These are phyloP conservation scores for Globisporangium alternatum DNA, from an alignment of 352 stramenopile genomes.

Conservation along the genomic window DNA sequence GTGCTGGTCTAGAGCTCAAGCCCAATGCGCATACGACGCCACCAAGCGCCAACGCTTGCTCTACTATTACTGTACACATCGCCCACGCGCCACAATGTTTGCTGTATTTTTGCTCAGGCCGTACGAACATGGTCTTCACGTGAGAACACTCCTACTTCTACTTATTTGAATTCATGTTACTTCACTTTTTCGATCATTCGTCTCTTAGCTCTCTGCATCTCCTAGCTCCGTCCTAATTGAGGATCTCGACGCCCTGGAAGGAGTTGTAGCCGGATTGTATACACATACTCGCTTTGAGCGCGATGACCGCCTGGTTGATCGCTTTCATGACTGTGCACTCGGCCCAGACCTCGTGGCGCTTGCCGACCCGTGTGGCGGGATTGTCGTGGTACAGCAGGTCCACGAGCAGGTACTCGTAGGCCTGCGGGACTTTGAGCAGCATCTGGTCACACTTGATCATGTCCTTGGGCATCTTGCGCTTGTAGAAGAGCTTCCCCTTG, in stretches of 20 bases:
- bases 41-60: not conserved
- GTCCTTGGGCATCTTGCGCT: constrained; percentile 21
- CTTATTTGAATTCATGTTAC: not conserved
- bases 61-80: not conserved
- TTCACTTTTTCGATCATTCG: not conserved
- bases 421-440: constrained; percentile 18
- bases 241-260: constrained; percentile 13
- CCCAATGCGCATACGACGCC: not conserved
- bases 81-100: not conserved
- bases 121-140: not conserved
- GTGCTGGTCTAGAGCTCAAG: not conserved
- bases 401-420: constrained; percentile 19
- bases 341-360: constrained; percentile 28
- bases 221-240: not conserved
- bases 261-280: constrained; percentile 15
- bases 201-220: not conserved
- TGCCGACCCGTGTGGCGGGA: not conserved
- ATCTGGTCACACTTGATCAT: constrained; percentile 20
- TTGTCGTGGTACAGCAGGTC: constrained; percentile 11
- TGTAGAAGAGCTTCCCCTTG: constrained; percentile 26
- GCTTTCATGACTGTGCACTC: constrained; percentile 28
- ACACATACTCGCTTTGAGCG: constrained; percentile 19
- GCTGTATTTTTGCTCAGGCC: not conserved
- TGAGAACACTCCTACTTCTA: not conserved
- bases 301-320: constrained; percentile 23